phyloP scores from a whole-genome alignment of 805 yeast genomes.

The Myxozyma lipomycoides region DNA sequence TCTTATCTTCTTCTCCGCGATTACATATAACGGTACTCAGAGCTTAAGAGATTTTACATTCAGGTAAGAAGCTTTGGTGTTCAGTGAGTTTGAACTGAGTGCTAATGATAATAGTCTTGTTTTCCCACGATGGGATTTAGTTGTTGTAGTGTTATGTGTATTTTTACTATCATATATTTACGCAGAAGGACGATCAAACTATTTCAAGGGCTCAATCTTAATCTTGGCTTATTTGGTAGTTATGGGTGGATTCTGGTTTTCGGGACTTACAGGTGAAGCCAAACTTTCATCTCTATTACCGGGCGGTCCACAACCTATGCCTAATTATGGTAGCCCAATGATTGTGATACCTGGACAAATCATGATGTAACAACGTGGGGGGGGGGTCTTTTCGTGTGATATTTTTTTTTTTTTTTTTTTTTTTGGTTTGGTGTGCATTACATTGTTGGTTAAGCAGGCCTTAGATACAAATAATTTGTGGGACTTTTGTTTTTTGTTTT shows the following conservation, averaged over 20 bases:
- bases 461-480: too few species aligned
- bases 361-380: background rate
- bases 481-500: background rate
- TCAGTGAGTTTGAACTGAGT: background rate
- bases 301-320: background rate
- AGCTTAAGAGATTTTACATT: conserved; percentile 31
- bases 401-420: too few species aligned
- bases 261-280: conserved; percentile 41
- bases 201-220: conserved; percentile 83
- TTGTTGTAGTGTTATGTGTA: conserved; percentile 79
- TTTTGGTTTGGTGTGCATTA: too few species aligned
- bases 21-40: conserved; percentile 21
- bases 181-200: conserved; percentile 94
- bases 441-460: background rate
- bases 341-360: background rate
- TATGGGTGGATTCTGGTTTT: conserved; percentile 75
- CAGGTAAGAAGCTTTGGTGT: conserved; percentile 12
- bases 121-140: conserved; percentile 93
- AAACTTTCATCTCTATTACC: conserved; percentile 13
- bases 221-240: conserved; percentile 73
- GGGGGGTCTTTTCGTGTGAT: background rate
- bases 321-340: background rate
- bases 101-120: conserved; percentile 59
- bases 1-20: conserved; percentile 54
- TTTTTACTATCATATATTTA: conserved; percentile 88